Percentiles rank a stretch among this genome's conserved stretches.
These are phyloP conservation scores for Aspergillus sojae DNA, from an alignment of 2,329 filamentous ascomycete genomes.

Conservation along the genomic window DNA sequence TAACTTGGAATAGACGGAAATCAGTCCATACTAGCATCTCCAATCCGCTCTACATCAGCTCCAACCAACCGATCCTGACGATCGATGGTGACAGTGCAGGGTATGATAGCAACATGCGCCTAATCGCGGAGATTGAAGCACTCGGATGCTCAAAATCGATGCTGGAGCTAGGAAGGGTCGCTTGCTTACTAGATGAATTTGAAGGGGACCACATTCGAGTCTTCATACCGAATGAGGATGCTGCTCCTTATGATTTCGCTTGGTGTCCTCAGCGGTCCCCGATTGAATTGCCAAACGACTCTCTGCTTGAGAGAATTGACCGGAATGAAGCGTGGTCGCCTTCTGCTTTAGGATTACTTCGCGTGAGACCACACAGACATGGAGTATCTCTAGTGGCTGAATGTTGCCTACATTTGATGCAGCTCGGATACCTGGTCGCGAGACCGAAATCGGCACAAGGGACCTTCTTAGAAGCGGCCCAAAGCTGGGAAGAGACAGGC, in stretches of 20 bases:
- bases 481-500: slow-evolving; percentile 35
- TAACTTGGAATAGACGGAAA: slow-evolving; percentile 29
- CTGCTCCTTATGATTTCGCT: slow-evolving; percentile 25
- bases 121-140: slow-evolving; percentile 31
- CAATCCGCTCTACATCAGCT: slow-evolving; percentile 19
- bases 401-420: slow-evolving; percentile 36
- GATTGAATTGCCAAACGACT: slow-evolving; percentile 30
- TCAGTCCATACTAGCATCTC: slow-evolving; percentile 23
- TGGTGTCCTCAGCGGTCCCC: slow-evolving; percentile 40
- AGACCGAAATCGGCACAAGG: slow-evolving; percentile 15
- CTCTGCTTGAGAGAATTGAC: slow-evolving; percentile 12
- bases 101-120: slow-evolving; percentile 26
- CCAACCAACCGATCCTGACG: slow-evolving; percentile 25
- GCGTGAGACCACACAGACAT: slow-evolving; percentile 26
- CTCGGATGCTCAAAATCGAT: slow-evolving; percentile 35
- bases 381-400: slow-evolving; percentile 23
- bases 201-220: slow-evolving; percentile 34
- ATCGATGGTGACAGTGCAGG: slow-evolving; percentile 29
- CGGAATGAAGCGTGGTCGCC: slow-evolving; percentile 19
- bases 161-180: slow-evolving; percentile 29
- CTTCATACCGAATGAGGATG: slow-evolving; percentile 9
- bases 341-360: slow-evolving; percentile 37
- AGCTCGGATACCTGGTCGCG: slow-evolving; percentile 39
- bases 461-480: neutral
- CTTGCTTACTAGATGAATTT: slow-evolving; percentile 37